These are phyloP conservation scores for Lolium multiflorum DNA, from an alignment of 176 grass and related monocot species.

Conservation along the genomic window DNA sequence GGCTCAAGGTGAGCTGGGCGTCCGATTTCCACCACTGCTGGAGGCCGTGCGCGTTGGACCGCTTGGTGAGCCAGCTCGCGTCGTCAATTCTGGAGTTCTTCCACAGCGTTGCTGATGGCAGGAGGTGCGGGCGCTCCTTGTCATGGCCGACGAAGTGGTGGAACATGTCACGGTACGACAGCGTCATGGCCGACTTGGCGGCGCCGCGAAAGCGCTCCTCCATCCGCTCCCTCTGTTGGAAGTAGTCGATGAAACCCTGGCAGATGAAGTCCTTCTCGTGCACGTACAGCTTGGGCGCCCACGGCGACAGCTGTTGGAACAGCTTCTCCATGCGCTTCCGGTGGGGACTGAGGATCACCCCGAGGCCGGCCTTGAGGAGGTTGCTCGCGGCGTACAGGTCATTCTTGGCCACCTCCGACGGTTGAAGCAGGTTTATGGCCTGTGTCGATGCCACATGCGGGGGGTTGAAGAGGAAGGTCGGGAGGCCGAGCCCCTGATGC, in stretches of 20 bases:
- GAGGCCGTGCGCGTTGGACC: background rate
- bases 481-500: background rate
- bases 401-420: too few species aligned
- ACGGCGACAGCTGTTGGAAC: background rate
- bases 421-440: too few species aligned
- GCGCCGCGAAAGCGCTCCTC: background rate
- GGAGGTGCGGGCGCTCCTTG: background rate
- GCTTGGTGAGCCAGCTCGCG: background rate
- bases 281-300: conserved; percentile 28
- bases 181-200: background rate
- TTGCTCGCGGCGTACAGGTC: background rate
- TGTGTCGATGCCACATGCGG: background rate
- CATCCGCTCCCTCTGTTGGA: conserved; percentile 16
- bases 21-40: conserved; percentile 39
- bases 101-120: conserved; percentile 20
- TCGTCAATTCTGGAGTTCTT: background rate
- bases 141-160: background rate
- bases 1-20: too few species aligned
- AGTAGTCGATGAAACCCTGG: conserved; percentile 36
- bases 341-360: background rate
- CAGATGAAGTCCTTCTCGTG: background rate
- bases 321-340: background rate
- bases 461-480: conserved; percentile 35
- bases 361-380: background rate
- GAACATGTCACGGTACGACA: conserved; percentile 19